phyloP scores from a whole-genome alignment of 768 basidiomycete genomes.

The Fistulinella prunicolor region DNA sequence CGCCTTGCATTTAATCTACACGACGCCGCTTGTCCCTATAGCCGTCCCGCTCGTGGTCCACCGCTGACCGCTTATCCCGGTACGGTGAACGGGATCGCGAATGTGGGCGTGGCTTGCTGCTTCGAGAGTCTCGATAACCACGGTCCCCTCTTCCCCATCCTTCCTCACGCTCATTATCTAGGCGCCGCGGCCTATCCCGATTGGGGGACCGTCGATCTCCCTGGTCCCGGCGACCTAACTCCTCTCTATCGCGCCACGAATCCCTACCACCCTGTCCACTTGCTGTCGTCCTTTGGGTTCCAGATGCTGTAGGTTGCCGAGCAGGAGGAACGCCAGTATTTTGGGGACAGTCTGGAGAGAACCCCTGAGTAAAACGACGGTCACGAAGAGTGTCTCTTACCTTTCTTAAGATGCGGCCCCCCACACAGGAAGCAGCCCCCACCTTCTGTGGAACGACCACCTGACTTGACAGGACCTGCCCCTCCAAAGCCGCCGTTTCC shows the following conservation, averaged over 20 bases:
- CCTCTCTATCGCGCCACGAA: constrained; percentile 38
- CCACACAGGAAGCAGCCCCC: constrained; percentile 92
- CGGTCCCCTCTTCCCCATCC: constrained; percentile 17
- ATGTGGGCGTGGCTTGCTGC: constrained; percentile 20
- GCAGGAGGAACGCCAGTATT: constrained; percentile 40
- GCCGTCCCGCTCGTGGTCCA: constrained; percentile 34
- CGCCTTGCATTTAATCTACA: constrained; percentile 44
- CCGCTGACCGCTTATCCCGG: constrained; percentile 21
- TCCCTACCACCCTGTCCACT: constrained; percentile 33
- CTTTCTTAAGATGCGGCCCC: constrained; percentile 90
- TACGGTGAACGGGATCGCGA: constrained; percentile 36
- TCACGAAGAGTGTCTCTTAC: constrained; percentile 35
- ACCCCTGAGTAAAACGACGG: constrained; percentile 6
- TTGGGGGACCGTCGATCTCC: constrained; percentile 25
- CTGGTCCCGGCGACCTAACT: constrained; percentile 11
- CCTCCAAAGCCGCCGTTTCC: constrained; percentile 65
- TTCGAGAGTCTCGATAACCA: constrained; percentile 16
- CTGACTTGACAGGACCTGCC: constrained; percentile 47
- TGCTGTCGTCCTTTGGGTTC: constrained; percentile 34
- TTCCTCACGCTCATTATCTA: constrained; percentile 22
- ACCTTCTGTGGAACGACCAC: constrained; percentile 51
- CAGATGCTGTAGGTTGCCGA: constrained; percentile 26
- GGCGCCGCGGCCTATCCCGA: constrained; percentile 23
- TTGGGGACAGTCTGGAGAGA: constrained; percentile 47
- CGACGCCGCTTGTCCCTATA: constrained; percentile 55